A percentile compares a stretch with the other conserved stretches of the same genome.
phyloP scores from a whole-genome alignment of 192 early-diverging fungal species.

The Backusella luteola region DNA sequence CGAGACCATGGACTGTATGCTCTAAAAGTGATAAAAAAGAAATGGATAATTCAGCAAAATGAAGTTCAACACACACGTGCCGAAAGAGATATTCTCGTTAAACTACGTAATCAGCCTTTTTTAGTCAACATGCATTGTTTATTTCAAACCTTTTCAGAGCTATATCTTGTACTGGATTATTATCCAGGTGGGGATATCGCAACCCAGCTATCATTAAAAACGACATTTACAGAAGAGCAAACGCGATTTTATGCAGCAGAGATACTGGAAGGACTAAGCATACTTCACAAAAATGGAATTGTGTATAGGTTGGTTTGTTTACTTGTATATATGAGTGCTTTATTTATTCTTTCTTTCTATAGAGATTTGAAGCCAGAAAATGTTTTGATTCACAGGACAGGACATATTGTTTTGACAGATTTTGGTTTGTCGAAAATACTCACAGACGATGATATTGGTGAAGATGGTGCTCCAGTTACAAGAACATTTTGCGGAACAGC shows the following conservation, averaged over 20 bases:
- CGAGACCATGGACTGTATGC: slow-evolving; percentile 76
- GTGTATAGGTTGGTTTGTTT: slow-evolving; percentile 48
- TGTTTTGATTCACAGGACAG: slow-evolving; percentile 60
- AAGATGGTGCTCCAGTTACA: slow-evolving; percentile 53
- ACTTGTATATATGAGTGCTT: neutral
- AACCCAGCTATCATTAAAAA: slow-evolving; percentile 68
- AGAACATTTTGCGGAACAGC: slow-evolving; percentile 89
- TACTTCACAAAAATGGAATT: slow-evolving; percentile 65
- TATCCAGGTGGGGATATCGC: slow-evolving; percentile 82
- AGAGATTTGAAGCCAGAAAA: slow-evolving; percentile 76
- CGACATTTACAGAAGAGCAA: slow-evolving; percentile 58
- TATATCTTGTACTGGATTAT: slow-evolving; percentile 78
- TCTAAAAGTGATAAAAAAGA: slow-evolving; percentile 77
- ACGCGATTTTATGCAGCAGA: slow-evolving; percentile 75
- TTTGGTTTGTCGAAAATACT: slow-evolving; percentile 74
- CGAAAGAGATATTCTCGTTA: slow-evolving; percentile 69
- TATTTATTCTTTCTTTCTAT: neutral
- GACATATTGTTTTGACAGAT: slow-evolving; percentile 74
- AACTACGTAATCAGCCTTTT: slow-evolving; percentile 52
- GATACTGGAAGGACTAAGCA: slow-evolving; percentile 63
- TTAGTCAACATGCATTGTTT: slow-evolving; percentile 71
- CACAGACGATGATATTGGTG: slow-evolving; percentile 23
- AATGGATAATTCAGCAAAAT: slow-evolving; percentile 71
- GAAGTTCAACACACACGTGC: slow-evolving; percentile 77
- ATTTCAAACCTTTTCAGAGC: slow-evolving; percentile 70